Percentiles rank a stretch among this genome's conserved stretches.
Evolutionary conservation across 768 basidiomycete genomes (phyloP).

Genomic region (Omphalotus guepiniiformis): DNA sequence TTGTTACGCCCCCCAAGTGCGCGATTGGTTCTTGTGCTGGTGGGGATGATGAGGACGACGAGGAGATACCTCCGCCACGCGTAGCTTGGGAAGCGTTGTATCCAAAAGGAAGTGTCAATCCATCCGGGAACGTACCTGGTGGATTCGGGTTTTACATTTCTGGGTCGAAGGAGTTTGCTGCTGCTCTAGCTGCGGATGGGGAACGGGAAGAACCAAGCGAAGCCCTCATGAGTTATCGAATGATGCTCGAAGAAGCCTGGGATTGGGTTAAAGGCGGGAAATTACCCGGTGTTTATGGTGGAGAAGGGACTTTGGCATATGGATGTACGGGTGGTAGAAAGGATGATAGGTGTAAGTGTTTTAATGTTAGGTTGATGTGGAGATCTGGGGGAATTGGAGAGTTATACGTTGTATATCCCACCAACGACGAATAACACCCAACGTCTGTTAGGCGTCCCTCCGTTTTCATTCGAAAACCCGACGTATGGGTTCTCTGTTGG

Average conservation of each 20-base stretch:
- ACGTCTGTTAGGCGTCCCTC: conserved; percentile 43
- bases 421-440: conserved; percentile 39
- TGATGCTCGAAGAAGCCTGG: conserved; percentile 61
- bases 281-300: conserved; percentile 66
- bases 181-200: conserved; percentile 18
- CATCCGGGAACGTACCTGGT: conserved; percentile 43
- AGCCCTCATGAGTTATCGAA: conserved; percentile 58
- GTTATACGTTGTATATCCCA: conserved; percentile 68
- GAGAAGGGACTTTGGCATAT: conserved; percentile 53
- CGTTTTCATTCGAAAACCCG: conserved; percentile 42
- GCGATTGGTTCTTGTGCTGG: background rate
- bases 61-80: conserved; percentile 16
- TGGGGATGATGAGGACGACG: background rate
- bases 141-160: conserved; percentile 70
- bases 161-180: conserved; percentile 44
- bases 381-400: conserved; percentile 64
- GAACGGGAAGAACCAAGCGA: conserved; percentile 40
- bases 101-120: conserved; percentile 58
- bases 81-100: conserved; percentile 62
- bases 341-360: conserved; percentile 59
- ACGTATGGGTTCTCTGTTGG: conserved; percentile 69
- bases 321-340: conserved; percentile 67
- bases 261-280: conserved; percentile 75
- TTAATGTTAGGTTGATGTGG: conserved; percentile 74
- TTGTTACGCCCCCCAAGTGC: conserved; percentile 22